Evolutionary conservation across 306 rosid genomes (phyloP).

Genomic region (Dryas alaskensis): DNA sequence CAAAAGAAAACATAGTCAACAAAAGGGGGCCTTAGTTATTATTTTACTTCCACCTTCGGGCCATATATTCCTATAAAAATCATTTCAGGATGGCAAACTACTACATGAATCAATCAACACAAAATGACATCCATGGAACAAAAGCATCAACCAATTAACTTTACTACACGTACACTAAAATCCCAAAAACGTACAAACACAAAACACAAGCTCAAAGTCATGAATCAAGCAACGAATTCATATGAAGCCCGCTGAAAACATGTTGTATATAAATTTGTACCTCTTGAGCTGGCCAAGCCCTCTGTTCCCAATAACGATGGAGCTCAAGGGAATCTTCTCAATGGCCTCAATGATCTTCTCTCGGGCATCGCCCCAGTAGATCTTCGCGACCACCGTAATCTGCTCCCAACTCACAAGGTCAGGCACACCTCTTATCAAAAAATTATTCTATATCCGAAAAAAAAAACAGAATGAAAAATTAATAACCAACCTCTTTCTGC

Average conservation of each 20-base stretch:
- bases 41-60: background rate
- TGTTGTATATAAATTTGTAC: slow-evolving; percentile 20
- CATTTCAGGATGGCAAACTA: background rate
- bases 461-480: background rate
- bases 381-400: slow-evolving; percentile 60
- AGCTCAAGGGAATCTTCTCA: slow-evolving; percentile 50
- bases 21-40: background rate
- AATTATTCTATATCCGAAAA: background rate
- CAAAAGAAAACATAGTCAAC: background rate
- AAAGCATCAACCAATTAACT: background rate
- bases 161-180: background rate
- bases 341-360: slow-evolving; percentile 68
- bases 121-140: background rate
- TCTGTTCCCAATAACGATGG: slow-evolving; percentile 69
- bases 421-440: background rate
- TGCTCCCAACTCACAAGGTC: slow-evolving; percentile 25
- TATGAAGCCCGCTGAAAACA: background rate
- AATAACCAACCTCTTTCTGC: slow-evolving; percentile 48
- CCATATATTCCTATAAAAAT: background rate
- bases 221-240: background rate
- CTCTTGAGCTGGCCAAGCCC: slow-evolving; percentile 77
- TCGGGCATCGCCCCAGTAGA: slow-evolving; percentile 70
- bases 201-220: background rate
- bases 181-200: background rate
- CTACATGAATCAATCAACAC: background rate